Conservation (phyloP, 2,329 filamentous ascomycete species). For the Penicillium sp. region DNA sequence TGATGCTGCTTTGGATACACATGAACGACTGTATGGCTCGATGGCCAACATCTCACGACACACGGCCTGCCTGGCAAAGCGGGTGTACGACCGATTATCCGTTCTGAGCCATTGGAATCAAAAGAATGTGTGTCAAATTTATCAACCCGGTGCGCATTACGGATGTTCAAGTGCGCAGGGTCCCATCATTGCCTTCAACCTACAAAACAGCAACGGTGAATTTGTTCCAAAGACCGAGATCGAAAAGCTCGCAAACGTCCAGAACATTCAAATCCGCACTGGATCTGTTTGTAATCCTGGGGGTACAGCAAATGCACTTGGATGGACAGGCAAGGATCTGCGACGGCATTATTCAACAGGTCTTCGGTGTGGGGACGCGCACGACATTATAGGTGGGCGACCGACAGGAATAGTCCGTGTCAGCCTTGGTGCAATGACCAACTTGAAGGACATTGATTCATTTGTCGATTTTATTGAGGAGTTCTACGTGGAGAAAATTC, state of each 20-base stretch:
- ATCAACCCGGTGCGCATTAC: conserved; percentile 44
- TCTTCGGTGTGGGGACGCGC: conserved; percentile 74
- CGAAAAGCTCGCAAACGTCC: conserved; percentile 75
- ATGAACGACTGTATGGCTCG: conserved; percentile 63
- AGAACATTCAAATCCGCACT: conserved; percentile 76
- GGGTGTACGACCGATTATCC: conserved; percentile 54
- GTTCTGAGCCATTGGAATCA: conserved; percentile 65
- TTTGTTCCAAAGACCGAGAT: conserved; percentile 81
- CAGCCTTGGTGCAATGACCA: conserved; percentile 89
- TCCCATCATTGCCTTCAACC: conserved; percentile 77
- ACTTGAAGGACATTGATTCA: conserved; percentile 61
- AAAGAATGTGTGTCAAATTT: conserved; percentile 59
- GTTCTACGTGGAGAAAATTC: conserved; percentile 51
- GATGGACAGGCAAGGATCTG: conserved; percentile 73
- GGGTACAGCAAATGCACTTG: conserved; percentile 68
- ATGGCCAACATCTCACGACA: conserved; percentile 67
- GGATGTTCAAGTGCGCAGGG: conserved; percentile 51
- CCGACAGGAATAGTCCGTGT: conserved; percentile 81
- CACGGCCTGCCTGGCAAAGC: conserved; percentile 57
- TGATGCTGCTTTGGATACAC: conserved; percentile 64
- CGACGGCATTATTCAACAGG: conserved; percentile 77
- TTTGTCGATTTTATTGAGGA: conserved; percentile 68
- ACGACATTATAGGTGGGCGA: conserved; percentile 75
- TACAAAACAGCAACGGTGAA: conserved; percentile 60
- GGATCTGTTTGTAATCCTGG: conserved; percentile 91